A percentile compares a stretch with the other conserved stretches of the same genome.
phyloP scores from a whole-genome alignment of 2,329 filamentous ascomycete genomes.

The Trichoderma simmonsii region DNA sequence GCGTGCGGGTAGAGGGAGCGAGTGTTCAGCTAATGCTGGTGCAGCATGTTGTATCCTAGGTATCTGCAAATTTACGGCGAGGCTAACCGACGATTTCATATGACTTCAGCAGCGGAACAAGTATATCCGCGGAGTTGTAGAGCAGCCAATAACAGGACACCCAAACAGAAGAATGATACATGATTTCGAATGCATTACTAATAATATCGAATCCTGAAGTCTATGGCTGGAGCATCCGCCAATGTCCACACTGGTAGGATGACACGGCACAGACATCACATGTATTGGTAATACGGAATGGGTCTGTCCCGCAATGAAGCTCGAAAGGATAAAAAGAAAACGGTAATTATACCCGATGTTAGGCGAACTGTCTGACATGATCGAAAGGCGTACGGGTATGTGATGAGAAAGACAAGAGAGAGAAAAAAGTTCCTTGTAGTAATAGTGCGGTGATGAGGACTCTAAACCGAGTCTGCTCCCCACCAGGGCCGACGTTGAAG shows the following conservation, averaged over 20 bases:
- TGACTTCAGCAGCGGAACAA: not conserved
- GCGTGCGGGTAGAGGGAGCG: not conserved
- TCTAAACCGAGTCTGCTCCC: not conserved
- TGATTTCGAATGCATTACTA: not conserved
- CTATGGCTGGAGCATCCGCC: not conserved
- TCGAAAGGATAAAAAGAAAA: not conserved
- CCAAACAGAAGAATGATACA: too few species aligned
- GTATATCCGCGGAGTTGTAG: not conserved
- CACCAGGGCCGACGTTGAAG: not conserved
- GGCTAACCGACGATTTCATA: not conserved
- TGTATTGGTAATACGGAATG: conserved; percentile 4
- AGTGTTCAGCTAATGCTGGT: not conserved
- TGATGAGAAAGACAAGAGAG: not conserved
- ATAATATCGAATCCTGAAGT: not conserved
- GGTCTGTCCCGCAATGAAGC: not conserved
- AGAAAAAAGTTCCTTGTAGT: not conserved
- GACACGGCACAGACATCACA: not conserved
- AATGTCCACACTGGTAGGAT: not conserved
- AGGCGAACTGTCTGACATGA: not conserved
- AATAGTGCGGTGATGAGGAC: not conserved
- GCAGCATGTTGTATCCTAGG: not conserved
- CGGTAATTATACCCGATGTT: conserved; percentile 3
- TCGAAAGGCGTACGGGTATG: not conserved
- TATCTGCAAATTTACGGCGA: not conserved
- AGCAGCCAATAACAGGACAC: too few species aligned